Evolutionary conservation across 306 rosid species (phyloP), one percentile per base, ranked within the genome.

Genomic region (Mimosa pudica): DNA sequence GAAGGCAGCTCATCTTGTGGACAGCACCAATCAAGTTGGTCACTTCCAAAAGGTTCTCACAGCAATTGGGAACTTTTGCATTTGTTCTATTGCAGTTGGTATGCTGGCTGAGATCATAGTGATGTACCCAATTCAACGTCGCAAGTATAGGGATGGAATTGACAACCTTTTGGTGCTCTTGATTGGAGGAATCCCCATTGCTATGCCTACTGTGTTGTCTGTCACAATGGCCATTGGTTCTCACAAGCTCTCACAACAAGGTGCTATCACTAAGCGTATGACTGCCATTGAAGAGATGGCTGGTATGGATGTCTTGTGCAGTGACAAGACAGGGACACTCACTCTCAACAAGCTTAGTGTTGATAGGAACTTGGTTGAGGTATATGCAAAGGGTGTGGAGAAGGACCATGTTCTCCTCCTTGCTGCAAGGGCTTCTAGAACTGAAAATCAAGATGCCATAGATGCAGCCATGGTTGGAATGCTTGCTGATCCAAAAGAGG

Each of bases 271-370:
- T 67, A 95, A 95, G 87, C 79, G 99, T 42, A 95, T 95, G 99
- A 95, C 99, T 49, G 99, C 99, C 78, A 95, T 95, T 70, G 99
- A 95, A 87, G 99, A 95, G 87, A 77, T 95, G 98, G 99, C 99
- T 10, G 98, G 98, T 77, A 95, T 95, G 98, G 98, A 95, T 81
- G 98, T 95, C 16, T 95, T 95, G 52, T 95, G 99, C 89, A 95
- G 99, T 81, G 99, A 95, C 85, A 95, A 95, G 87, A 95, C 99
- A 1, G 99, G 99, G 63, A 95, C 99, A 46, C 90, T 95, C 8
- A 95, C 99, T 60, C 99, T 95, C 67, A 95, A 95, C 93, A 95
- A 95, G 89, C 90, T 95, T 46, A 93, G 91, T 78, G 90, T 95
- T 62, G 99, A 95, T 77, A 88, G 55, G 86, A 95, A 81, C 87